phyloP scores from a whole-genome alignment of 2,329 filamentous ascomycete species.

The Cryphonectria parasitica region DNA sequence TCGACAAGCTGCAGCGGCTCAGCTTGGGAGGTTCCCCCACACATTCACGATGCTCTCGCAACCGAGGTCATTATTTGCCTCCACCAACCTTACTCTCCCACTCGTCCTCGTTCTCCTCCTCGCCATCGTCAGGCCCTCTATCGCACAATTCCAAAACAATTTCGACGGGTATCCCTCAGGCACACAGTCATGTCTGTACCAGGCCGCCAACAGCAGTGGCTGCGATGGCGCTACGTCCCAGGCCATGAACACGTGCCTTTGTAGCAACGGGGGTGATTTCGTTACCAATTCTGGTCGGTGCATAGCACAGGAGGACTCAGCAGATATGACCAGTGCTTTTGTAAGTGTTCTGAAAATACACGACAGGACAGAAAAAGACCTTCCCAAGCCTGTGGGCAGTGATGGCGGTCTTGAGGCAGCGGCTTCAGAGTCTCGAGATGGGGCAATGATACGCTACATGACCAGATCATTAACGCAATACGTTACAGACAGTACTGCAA shows the following conservation, averaged over 20 bases:
- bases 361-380: neutral
- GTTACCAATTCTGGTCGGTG: conserved; percentile 52
- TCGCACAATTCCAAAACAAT: conserved; percentile 41
- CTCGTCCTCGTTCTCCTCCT: conserved; percentile 38
- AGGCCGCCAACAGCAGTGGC: conserved; percentile 43
- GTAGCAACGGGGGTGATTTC: conserved; percentile 53
- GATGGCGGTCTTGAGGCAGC: neutral
- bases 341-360: conserved; percentile 1
- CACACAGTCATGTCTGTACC: conserved; percentile 49
- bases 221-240: conserved; percentile 47
- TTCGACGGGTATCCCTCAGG: conserved; percentile 48
- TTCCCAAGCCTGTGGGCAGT: neutral
- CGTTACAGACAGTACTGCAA: conserved; percentile 43
- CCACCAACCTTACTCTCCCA: conserved; percentile 27
- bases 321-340: conserved; percentile 47
- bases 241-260: conserved; percentile 54
- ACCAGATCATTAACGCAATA: neutral
- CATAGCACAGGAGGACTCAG: conserved; percentile 42
- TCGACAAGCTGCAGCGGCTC: neutral
- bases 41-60: neutral
- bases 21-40: neutral
- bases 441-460: neutral
- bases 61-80: conserved; percentile 4
- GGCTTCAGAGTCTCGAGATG: neutral
- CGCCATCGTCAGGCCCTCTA: conserved; percentile 29